These are phyloP conservation scores for Dendrobium nobile DNA, from an alignment of 106 monocot species.

Conservation along the genomic window DNA sequence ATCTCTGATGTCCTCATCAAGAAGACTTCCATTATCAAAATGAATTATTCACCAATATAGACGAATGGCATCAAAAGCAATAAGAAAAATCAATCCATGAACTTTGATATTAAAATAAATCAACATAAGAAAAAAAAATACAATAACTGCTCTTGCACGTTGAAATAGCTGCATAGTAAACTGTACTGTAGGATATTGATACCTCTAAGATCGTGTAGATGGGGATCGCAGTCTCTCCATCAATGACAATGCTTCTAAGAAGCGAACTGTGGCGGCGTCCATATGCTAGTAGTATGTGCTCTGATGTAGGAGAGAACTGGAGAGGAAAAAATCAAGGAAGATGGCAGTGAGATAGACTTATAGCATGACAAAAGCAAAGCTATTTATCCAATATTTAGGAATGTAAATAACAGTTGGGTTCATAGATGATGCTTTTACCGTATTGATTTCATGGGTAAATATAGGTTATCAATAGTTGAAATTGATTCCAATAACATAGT, in stretches of 20 bases:
- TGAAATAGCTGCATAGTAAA: slow-evolving; percentile 1
- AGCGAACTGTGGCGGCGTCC: slow-evolving; percentile 89
- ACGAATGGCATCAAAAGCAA: background rate
- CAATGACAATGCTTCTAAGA: slow-evolving; percentile 71
- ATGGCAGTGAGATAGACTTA: background rate
- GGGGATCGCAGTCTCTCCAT: slow-evolving; percentile 70
- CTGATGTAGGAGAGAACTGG: slow-evolving; percentile 97
- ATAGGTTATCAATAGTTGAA: background rate
- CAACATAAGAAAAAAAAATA: background rate
- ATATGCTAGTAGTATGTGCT: slow-evolving; percentile 92
- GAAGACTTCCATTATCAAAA: background rate
- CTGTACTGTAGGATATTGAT: background rate
- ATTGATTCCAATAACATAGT: background rate
- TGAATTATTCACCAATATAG: background rate
- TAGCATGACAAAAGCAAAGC: background rate
- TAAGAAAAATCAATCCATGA: background rate
- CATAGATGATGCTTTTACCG: background rate
- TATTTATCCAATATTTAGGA: background rate
- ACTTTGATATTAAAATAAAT: background rate
- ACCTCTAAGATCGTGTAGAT: slow-evolving; percentile 98
- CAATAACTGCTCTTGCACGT: background rate
- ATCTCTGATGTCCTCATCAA: too few relatives aligned
- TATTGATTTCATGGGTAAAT: background rate
- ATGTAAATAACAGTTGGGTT: background rate
- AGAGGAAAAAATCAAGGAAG: slow-evolving; percentile 4